Base-by-base conservation (phyloP, 345 rosid genomes). In the Sapria himalayana region DNA sequence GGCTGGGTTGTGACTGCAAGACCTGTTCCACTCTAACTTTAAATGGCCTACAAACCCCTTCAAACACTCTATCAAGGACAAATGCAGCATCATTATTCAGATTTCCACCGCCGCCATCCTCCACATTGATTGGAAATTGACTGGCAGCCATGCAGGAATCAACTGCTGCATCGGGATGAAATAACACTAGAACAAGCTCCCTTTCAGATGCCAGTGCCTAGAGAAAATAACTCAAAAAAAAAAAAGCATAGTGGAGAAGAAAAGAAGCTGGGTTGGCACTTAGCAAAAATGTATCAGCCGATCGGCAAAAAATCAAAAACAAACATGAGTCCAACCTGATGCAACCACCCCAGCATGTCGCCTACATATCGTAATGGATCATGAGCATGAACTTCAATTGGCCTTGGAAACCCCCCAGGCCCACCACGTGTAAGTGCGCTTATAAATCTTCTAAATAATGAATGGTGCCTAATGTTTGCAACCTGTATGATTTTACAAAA, bases 391-490 rank as follows among this genome's bases (percentile, higher is more conserved):
- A 89, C 99, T 72, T 91, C 99, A 38, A 91, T 91, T 45, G 99
- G 99, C 65, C 99, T 73, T 38, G 99, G 95, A 70, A 80, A 58
- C 54, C 99, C 95, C 39, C 95, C 86, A 23, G 92, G 95, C 37
- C 95, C 95, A 50, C 99, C 99, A 29, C 95, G 92, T 33, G 99
- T 91, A 43, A 91, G 95, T 52, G 99, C 99, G 49, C 86, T 91
- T 41, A 91, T 80, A 61, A 91, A 91, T 63, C 99, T 68, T 70
- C 95, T 84, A 68, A 91, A 84, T 33, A 91, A 61, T 15, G 93
- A 91, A 64, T 91, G 74, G 31, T 91, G 95, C 61, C 99, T 80
- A 81, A 84, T 63, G 53, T 91, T 91, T 17, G 93, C 99, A 39
- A 84, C 92, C 98, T 82, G 76, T 21, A 41, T 50, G 24, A 49